A percentile compares a stretch with the other conserved stretches of the same genome.
These are phyloP conservation scores for Sugiyamaella novakii DNA, from an alignment of 1,139 yeast genomes.

Conservation along the genomic window DNA sequence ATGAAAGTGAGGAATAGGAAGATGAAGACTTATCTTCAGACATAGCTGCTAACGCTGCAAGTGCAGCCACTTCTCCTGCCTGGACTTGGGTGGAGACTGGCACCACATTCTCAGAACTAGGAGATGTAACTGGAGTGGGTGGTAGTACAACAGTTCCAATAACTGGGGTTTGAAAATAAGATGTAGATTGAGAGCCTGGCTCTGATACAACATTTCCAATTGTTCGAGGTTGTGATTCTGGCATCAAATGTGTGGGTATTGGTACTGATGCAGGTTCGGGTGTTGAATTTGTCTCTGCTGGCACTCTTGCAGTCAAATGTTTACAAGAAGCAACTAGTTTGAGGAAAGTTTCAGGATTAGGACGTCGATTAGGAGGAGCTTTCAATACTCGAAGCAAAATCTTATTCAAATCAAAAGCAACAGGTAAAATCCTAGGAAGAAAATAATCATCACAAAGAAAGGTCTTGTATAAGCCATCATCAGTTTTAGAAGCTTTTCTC, in stretches of 20 bases:
- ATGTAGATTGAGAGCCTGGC: neutral
- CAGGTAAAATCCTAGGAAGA: constrained; percentile 65
- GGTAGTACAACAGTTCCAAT: constrained; percentile 1
- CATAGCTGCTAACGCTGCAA: neutral
- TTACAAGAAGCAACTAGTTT: neutral
- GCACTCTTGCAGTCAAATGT: constrained; percentile 6
- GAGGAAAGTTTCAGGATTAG: constrained; percentile 36
- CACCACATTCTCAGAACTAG: neutral
- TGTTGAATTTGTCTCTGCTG: neutral
- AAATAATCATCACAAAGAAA: constrained; percentile 53
- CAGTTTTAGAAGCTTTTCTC: constrained; percentile 68
- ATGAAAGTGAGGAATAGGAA: neutral
- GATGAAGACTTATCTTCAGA: neutral
- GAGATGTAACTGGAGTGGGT: constrained; percentile 14
- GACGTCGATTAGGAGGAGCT: constrained; percentile 66
- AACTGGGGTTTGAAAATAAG: constrained; percentile 1
- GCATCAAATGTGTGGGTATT: too few relatives aligned
- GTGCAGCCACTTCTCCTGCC: neutral
- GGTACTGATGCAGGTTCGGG: neutral
- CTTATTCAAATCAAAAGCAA: constrained; percentile 60
- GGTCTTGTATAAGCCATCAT: constrained; percentile 58
- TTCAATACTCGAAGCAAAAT: constrained; percentile 59
- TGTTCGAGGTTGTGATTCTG: too few relatives aligned
- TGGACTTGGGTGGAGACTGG: neutral
- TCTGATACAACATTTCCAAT: too few relatives aligned